Conservation (phyloP, 129 eudicot genomes). For the Oenanthe sinensis region DNA sequence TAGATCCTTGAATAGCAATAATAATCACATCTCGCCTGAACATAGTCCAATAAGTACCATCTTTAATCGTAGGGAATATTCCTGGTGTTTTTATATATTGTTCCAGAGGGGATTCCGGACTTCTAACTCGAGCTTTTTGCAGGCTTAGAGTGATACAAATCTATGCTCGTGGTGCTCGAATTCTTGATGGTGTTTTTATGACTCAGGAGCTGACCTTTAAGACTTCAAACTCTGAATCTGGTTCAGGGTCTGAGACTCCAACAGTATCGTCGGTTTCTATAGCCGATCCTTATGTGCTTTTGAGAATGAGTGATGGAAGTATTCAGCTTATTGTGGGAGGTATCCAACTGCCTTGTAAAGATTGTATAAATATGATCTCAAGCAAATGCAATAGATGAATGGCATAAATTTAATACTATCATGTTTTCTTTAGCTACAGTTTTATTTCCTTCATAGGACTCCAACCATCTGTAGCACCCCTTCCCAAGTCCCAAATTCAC, state of each 20-base stretch:
- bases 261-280: constrained; percentile 76
- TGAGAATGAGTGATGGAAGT: constrained; percentile 85
- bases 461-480: neutral
- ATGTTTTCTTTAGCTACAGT: neutral
- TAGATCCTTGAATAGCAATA: neutral
- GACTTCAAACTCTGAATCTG: constrained; percentile 48
- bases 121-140: constrained; percentile 16
- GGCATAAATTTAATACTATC: neutral
- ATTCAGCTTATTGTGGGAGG: constrained; percentile 99
- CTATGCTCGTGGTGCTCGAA: constrained; percentile 82
- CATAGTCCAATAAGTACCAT: neutral
- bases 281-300: constrained; percentile 91
- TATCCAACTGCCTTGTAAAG: constrained; percentile 21
- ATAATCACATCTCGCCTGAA: neutral
- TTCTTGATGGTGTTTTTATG: constrained; percentile 94
- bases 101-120: neutral
- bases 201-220: constrained; percentile 75
- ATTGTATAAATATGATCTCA: neutral
- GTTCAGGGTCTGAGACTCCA: constrained; percentile 44
- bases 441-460: neutral
- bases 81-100: neutral
- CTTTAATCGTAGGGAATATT: neutral
- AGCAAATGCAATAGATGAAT: neutral
- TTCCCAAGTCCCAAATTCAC: neutral
- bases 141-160: constrained; percentile 94